Evolutionary conservation across 2,329 filamentous ascomycete genomes (phyloP), one percentile per base, ranked within the genome.

Genomic region (Macrophomina tecta): DNA sequence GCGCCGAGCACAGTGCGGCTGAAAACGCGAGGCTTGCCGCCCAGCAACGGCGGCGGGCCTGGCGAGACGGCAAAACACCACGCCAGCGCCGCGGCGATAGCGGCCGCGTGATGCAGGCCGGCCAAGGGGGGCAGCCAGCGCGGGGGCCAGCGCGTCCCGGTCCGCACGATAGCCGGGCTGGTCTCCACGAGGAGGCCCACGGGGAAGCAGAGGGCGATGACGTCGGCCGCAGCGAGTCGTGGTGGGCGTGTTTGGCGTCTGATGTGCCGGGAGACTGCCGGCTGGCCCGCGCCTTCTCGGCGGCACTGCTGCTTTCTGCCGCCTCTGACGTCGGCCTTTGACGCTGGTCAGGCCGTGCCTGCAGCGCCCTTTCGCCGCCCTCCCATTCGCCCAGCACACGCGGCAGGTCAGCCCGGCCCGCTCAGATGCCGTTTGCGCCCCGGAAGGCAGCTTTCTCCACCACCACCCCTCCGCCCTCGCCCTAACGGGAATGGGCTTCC

Each of bases 311-410:
- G 9, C 5, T 16, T 45, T 1, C 16, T 23, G 56, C 40, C 18
- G 40, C 56, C 58, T 49, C 46, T 62, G 58, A 62, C 58, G 58
- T 62, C 58, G 58, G 58, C 42, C 32, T 62, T 49, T 62, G 58
- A 40, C 30, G 5, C 28, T 34, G 34, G 8, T 18, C 55, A 28
- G 38, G 28, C 46, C 56, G 5, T 23, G 6, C 18, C 12, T 18
- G 23, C 18, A 2, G 23, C 23, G 23, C 23, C 23, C 23, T 23
- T 2, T 23, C 23, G 23, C 23, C 11, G 4, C 9, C n/a, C 32
- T 49, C 58, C 38, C 2, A 62, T 49, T 34, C 58, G 58, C 9
- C 58, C n/a, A 28, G 30, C n/a, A 2, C 1, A 23, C 8, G 12
- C 28, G 55, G 36, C 30, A 38, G 16, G n/a, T 23, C 58, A 36